phyloP scores from a whole-genome alignment of 306 rosid genomes.

The Glycyrrhiza uralensis region DNA sequence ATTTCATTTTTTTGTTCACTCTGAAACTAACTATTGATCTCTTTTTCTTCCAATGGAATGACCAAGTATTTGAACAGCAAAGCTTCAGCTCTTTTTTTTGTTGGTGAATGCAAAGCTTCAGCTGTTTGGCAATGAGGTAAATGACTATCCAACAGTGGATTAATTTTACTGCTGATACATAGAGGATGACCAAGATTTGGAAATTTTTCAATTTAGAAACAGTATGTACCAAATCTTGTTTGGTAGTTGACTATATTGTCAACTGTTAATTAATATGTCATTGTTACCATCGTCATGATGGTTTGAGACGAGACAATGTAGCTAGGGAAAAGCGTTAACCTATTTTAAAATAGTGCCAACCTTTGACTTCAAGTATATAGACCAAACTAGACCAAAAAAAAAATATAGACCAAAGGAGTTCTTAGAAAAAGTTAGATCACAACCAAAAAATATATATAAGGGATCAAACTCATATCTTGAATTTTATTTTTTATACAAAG shows the following conservation, averaged over 20 bases:
- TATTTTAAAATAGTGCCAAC: too few species aligned
- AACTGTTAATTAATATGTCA: neutral
- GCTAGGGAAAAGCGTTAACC: too few species aligned
- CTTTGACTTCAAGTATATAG: too few species aligned
- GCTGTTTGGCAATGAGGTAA: neutral
- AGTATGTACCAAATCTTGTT: neutral
- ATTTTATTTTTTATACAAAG: too few species aligned
- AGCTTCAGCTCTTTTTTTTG: too few species aligned
- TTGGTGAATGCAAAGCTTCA: neutral
- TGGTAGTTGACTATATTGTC: neutral
- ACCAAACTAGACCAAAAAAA: too few species aligned
- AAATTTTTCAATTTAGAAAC: neutral
- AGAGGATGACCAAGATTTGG: neutral
- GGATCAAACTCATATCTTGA: too few species aligned
- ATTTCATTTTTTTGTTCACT: neutral
- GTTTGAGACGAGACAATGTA: too few species aligned
- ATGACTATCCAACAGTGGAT: neutral
- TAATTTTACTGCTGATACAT: neutral
- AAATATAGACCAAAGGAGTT: too few species aligned
- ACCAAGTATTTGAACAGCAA: neutral
- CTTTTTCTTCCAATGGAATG: neutral
- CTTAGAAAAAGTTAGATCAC: too few species aligned
- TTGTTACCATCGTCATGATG: neutral
- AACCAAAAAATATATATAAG: too few species aligned
- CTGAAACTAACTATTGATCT: neutral